Conservation (phyloP, 2,329 filamentous ascomycete genomes). For the Beauveria caledonica region DNA sequence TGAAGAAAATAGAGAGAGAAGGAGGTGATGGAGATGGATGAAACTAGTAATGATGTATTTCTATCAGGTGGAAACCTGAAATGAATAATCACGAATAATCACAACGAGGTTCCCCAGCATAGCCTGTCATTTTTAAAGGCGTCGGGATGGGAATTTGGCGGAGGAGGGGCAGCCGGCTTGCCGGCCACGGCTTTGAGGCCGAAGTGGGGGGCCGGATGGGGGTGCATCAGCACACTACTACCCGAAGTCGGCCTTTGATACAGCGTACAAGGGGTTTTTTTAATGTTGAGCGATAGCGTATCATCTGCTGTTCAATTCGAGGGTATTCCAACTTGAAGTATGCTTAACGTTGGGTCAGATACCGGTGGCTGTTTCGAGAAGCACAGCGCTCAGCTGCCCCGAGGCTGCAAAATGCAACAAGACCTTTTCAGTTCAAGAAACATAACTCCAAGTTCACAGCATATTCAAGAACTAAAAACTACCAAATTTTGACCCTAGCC, state of each 20-base stretch:
- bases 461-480: too few species aligned
- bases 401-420: too few species aligned
- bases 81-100: neutral
- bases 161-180: neutral
- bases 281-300: too few species aligned
- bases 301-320: too few species aligned
- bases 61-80: neutral
- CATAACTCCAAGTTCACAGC: too few species aligned
- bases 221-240: constrained; percentile 21
- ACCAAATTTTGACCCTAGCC: too few species aligned
- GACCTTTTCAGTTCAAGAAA: too few species aligned
- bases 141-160: neutral
- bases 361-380: neutral
- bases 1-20: neutral
- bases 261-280: too few species aligned
- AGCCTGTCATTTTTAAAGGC: neutral
- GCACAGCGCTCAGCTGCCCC: too few species aligned
- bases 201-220: constrained; percentile 22
- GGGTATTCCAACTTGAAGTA: too few species aligned
- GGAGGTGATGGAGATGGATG: neutral
- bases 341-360: too few species aligned
- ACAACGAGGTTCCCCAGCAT: neutral
- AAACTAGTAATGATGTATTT: neutral
- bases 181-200: constrained; percentile 20
- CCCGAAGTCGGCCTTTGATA: constrained; percentile 12